These are phyloP conservation scores for Crithidia thermophila DNA, from an alignment of 208 protist species.

Conservation along the genomic window DNA sequence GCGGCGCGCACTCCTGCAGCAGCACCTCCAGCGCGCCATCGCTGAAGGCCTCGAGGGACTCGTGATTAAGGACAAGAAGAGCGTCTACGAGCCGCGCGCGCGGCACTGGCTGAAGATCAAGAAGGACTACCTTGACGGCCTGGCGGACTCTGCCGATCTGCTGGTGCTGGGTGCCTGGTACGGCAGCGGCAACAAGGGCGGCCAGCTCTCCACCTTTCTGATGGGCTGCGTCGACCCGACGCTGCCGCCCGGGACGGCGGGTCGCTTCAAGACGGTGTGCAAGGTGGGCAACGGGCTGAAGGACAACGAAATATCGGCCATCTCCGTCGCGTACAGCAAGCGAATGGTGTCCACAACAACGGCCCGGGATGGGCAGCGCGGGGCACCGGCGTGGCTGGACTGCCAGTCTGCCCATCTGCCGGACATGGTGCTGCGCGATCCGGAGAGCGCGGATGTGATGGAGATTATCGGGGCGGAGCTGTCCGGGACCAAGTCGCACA, in stretches of 20 bases:
- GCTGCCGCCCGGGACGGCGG: conserved; percentile 17
- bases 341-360: conserved; percentile 41
- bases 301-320: conserved; percentile 47
- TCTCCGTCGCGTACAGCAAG: conserved; percentile 52
- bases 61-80: conserved; percentile 76
- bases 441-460: conserved; percentile 61
- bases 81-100: conserved; percentile 70
- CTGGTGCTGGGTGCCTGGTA: conserved; percentile 81
- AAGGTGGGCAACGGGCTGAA: conserved; percentile 74
- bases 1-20: conserved; percentile 34
- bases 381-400: conserved; percentile 57
- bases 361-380: background rate
- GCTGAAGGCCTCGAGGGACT: conserved; percentile 76
- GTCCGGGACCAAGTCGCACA: conserved; percentile 46
- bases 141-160: conserved; percentile 86
- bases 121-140: conserved; percentile 85
- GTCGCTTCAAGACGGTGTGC: conserved; percentile 79
- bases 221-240: conserved; percentile 70
- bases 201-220: conserved; percentile 69
- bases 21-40: conserved; percentile 66
- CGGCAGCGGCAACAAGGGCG: conserved; percentile 76
- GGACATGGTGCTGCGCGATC: conserved; percentile 70
- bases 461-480: conserved; percentile 81
- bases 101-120: conserved; percentile 92
- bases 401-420: conserved; percentile 48